phyloP scores from a whole-genome alignment of 83 land plant genomes.

The Picea abies region DNA sequence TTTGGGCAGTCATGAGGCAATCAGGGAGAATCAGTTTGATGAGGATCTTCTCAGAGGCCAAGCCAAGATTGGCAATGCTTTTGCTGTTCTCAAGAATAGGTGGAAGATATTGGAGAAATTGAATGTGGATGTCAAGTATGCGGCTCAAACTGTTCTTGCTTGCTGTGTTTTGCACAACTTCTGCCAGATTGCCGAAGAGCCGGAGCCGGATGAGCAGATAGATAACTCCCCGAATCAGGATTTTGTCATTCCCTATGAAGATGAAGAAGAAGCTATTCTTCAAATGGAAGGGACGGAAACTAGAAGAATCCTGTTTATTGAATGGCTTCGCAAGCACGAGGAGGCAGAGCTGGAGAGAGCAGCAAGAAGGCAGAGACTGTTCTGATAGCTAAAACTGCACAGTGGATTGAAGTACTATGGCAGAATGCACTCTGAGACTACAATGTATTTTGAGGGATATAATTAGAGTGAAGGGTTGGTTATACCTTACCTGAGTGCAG shows the following conservation, averaged over 20 bases:
- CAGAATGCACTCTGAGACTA: background rate
- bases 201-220: constrained; percentile 20
- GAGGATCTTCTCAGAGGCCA: constrained; percentile 22
- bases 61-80: constrained; percentile 18
- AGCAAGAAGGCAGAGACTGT: constrained; percentile 10
- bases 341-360: constrained; percentile 1
- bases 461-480: too few species aligned
- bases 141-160: constrained; percentile 29
- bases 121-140: constrained; percentile 26
- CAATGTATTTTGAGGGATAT: background rate
- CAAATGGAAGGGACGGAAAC: background rate
- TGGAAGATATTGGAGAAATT: constrained; percentile 24
- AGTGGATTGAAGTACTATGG: background rate
- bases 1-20: background rate
- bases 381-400: background rate
- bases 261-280: background rate
- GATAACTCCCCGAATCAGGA: constrained; percentile 19
- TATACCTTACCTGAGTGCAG: too few species aligned
- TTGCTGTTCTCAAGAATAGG: constrained; percentile 30
- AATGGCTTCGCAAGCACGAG: constrained; percentile 7
- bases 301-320: background rate
- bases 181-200: constrained; percentile 27
- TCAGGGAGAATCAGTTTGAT: constrained; percentile 21
- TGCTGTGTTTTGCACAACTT: constrained; percentile 37
- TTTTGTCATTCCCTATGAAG: constrained; percentile 2